Evolutionary conservation across 108 stramenopile species (phyloP).

Genomic region (Ochromonas danica): DNA sequence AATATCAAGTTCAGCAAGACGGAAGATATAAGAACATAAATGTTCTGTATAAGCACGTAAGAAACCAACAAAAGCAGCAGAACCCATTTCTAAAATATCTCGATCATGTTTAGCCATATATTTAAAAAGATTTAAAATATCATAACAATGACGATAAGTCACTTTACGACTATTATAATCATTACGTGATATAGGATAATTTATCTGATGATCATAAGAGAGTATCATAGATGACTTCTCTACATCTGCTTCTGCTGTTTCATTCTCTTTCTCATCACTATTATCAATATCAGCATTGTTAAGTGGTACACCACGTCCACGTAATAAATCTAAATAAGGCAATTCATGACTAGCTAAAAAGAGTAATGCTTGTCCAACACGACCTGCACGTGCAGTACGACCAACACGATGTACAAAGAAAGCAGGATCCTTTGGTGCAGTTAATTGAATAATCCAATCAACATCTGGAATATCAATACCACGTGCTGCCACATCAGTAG

Average conservation of each 20-base stretch:
- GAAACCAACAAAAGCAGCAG: constrained; percentile 73
- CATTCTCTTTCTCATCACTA: not conserved
- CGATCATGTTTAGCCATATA: constrained; percentile 75
- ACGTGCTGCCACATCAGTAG: constrained; percentile 96
- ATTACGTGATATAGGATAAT: too few relatives aligned
- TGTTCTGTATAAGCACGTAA: constrained; percentile 95
- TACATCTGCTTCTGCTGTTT: not conserved
- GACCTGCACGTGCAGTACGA: constrained; percentile 88
- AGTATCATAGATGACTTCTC: not conserved
- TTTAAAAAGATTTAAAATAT: constrained; percentile 65
- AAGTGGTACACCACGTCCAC: constrained; percentile 38
- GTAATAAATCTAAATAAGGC: constrained; percentile 82
- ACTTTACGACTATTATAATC: too few relatives aligned
- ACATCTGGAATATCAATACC: constrained; percentile 94
- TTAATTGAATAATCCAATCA: constrained; percentile 92
- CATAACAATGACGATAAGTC: too few relatives aligned
- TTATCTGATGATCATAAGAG: not conserved
- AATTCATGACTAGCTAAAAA: constrained; percentile 87
- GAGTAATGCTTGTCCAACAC: constrained; percentile 72
- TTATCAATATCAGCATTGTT: not conserved
- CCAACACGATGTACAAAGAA: constrained; percentile 97
- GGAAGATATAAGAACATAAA: constrained; percentile 78
- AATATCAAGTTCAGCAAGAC: constrained; percentile 79
- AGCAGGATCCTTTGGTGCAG: constrained; percentile 90
- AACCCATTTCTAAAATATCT: constrained; percentile 92